Percentiles rank a stretch among this genome's conserved stretches.
These are phyloP conservation scores for Bruguiera gymnorhiza DNA, from an alignment of 345 rosid genomes.

Conservation along the genomic window DNA sequence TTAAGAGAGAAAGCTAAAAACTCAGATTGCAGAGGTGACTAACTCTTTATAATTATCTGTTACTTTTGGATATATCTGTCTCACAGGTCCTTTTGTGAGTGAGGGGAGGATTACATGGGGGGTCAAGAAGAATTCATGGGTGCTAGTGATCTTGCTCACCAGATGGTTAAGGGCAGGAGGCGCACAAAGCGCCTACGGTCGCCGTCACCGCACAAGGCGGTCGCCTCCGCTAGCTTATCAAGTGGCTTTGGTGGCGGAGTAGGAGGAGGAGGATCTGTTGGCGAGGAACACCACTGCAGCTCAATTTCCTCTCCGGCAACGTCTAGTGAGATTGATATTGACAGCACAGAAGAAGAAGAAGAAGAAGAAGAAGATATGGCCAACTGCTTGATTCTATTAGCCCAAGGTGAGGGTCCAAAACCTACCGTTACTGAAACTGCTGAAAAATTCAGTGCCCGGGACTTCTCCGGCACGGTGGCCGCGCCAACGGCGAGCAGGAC, in stretches of 20 bases:
- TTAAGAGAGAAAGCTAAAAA: too few species aligned
- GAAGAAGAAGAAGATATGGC: conserved; percentile 95
- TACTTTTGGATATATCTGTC: neutral
- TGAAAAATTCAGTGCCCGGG: conserved; percentile 24
- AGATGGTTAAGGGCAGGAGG: conserved; percentile 52
- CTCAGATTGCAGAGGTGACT: too few species aligned
- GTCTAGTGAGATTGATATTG: conserved; percentile 26
- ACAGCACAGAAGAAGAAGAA: conserved; percentile 45
- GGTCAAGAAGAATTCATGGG: conserved; percentile 17
- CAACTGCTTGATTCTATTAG: conserved; percentile 75
- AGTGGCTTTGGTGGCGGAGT: conserved; percentile 27
- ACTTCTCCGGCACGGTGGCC: conserved; percentile 24
- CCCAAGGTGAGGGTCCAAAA: conserved; percentile 46
- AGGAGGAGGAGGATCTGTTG: conserved; percentile 8
- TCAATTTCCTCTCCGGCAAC: conserved; percentile 42
- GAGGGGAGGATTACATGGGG: conserved; percentile 8
- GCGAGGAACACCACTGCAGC: conserved; percentile 20
- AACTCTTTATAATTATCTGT: neutral
- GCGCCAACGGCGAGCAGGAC: conserved; percentile 29
- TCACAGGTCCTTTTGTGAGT: neutral
- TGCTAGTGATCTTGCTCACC: conserved; percentile 13
- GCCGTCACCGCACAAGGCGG: conserved; percentile 35
- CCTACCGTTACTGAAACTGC: neutral
- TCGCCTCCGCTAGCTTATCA: conserved; percentile 44
- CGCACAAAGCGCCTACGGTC: conserved; percentile 77